Evolutionary conservation across 805 yeast genomes (phyloP).

Genomic region (Zygosaccharomyces gambellarensis): DNA sequence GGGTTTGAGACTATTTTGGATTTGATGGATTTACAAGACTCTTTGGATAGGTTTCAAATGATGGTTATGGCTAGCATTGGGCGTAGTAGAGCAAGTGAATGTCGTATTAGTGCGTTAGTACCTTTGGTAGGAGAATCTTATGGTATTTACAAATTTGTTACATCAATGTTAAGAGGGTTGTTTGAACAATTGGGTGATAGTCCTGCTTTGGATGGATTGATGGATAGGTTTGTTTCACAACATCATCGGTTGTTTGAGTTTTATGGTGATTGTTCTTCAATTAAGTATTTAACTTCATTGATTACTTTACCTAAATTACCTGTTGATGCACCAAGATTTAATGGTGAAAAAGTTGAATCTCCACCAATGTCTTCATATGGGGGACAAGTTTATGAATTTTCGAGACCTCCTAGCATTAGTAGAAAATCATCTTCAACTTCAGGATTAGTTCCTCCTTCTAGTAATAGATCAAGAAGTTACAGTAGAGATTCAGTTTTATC

Average conservation of each 20-base stretch:
- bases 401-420: background rate
- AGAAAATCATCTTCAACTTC: slow-evolving; percentile 2
- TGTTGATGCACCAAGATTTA: slow-evolving; percentile 32
- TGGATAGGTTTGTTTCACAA: slow-evolving; percentile 66
- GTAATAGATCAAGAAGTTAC: background rate
- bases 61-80: slow-evolving; percentile 68
- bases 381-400: background rate
- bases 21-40: slow-evolving; percentile 79
- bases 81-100: slow-evolving; percentile 54
- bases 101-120: slow-evolving; percentile 79
- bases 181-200: slow-evolving; percentile 60
- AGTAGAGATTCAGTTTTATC: background rate
- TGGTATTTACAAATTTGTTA: slow-evolving; percentile 85
- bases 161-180: slow-evolving; percentile 88
- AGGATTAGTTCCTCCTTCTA: background rate
- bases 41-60: slow-evolving; percentile 71
- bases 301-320: slow-evolving; percentile 45
- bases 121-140: slow-evolving; percentile 88
- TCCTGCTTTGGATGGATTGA: slow-evolving; percentile 71
- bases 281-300: slow-evolving; percentile 73
- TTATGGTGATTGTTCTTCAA: slow-evolving; percentile 83
- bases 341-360: background rate
- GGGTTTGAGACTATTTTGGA: slow-evolving; percentile 88
- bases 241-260: slow-evolving; percentile 68
- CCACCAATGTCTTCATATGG: background rate